Base-by-base conservation (phyloP, 73 alveolate genomes). In the Tetrahymena borealis region DNA sequence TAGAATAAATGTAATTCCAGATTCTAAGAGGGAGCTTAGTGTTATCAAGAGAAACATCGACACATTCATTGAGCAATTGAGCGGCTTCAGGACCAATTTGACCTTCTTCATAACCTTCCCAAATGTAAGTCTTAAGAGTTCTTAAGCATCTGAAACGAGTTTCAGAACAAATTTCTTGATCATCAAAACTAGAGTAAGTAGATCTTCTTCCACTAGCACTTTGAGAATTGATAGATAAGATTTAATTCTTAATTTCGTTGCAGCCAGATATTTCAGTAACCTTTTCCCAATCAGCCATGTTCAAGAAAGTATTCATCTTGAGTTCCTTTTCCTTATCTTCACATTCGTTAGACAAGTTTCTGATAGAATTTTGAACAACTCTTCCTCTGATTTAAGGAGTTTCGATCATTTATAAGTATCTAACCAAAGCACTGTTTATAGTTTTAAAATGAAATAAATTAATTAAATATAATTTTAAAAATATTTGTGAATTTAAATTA, bases 21-120 rank as follows among this genome's bases (percentile, higher is more conserved):
- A 91, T 90, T 20, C 91, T 91, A 41, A 95, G 39, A 38, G 91
- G 90, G 7, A 41, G 77, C 32, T 91, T 41, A 9, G 93, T 91
- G 77, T 95, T 96, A 93, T 95, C 97, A 38, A 95, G 79, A 15
- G 95, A 96, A 33, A 95, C 93, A 79, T 95, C 96, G 40, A 94
- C 92, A 20, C 94, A 79, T 43, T 95, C 97, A 18, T 93, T 91
- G 10, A 95, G 93, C 31, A 95, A 90, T 16, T 91, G 38, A 39
- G 78, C 93, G 10, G 96, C 33, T 36, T 93, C 96, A 33, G 91
- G 91, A 33, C 94, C 95, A 43, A 96, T 93, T 39, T 91, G 33
- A 10, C 97, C 96, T 40, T 94, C 79, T 36, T 95, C 97, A 77
- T 91, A 95, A 79, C 78, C 39, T 20, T 94, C 91, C 92, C 95